Percentiles rank a stretch among this genome's conserved stretches.
These are phyloP conservation scores for Penstemon newberryi DNA, from an alignment of 257 asterid genomes.

Conservation along the genomic window DNA sequence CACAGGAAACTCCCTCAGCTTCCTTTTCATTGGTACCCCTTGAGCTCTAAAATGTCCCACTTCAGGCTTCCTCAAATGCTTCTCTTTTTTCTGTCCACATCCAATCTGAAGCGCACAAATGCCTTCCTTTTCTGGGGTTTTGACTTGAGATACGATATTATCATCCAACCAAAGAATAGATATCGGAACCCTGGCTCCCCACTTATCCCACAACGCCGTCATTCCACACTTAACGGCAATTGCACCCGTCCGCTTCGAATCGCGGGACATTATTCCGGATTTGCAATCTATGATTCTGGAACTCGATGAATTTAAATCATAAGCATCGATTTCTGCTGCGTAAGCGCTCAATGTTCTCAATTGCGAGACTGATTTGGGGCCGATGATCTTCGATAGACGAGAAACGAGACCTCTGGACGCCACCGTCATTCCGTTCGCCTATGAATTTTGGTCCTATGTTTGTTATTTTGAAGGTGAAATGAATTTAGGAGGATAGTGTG, in stretches of 20 bases:
- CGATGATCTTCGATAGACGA: slow-evolving; percentile 44
- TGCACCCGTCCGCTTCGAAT: slow-evolving; percentile 77
- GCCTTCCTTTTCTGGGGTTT: slow-evolving; percentile 84
- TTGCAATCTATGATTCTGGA: slow-evolving; percentile 47
- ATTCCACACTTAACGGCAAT: slow-evolving; percentile 93
- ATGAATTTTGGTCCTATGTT: not conserved
- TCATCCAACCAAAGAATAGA: slow-evolving; percentile 86
- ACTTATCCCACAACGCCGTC: slow-evolving; percentile 97
- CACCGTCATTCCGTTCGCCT: slow-evolving; percentile 46
- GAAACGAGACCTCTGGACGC: slow-evolving; percentile 58
- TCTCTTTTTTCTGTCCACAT: slow-evolving; percentile 92
- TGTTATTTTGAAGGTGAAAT: not conserved
- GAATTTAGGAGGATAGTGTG: too few species aligned
- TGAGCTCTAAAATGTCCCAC: slow-evolving; percentile 96
- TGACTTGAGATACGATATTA: slow-evolving; percentile 88
- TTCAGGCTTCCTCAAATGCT: slow-evolving; percentile 88
- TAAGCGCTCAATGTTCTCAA: slow-evolving; percentile 40
- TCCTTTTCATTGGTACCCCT: slow-evolving; percentile 95
- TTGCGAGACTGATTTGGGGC: slow-evolving; percentile 31
- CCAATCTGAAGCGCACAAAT: slow-evolving; percentile 86
- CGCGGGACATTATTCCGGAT: slow-evolving; percentile 56
- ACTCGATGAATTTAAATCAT: slow-evolving; percentile 5
- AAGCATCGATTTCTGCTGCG: slow-evolving; percentile 32
- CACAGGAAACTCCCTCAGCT: slow-evolving; percentile 89
- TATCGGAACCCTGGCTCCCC: slow-evolving; percentile 91